Conservation (phyloP, 164 flowering plant genomes). For the Macadamia integrifolia region DNA sequence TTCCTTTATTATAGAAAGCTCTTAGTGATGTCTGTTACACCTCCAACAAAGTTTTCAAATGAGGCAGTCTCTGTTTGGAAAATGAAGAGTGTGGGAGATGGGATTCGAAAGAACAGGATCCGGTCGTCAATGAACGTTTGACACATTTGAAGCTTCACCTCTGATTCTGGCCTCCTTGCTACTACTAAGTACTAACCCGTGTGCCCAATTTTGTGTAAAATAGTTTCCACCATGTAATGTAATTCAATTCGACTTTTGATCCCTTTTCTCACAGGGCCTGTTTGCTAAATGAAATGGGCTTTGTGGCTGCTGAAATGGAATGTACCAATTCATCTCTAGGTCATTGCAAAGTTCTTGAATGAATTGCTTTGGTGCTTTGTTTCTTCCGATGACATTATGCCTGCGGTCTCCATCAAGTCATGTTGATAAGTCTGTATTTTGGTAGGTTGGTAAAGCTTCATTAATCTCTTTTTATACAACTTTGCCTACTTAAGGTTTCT, state of each 20-base stretch:
- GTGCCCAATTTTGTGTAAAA: constrained; percentile 35
- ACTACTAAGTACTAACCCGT: background rate
- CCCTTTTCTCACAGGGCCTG: background rate
- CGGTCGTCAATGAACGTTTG: background rate
- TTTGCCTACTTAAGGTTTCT: no score
- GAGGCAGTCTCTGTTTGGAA: constrained; percentile 1
- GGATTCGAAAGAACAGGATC: constrained; percentile 4
- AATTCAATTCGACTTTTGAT: constrained; percentile 22
- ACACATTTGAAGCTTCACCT: constrained; percentile 9
- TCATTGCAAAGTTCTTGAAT: background rate
- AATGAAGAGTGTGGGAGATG: background rate
- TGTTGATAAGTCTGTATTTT: no score
- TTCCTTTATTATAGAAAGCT: constrained; percentile 11
- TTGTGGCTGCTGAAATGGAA: background rate
- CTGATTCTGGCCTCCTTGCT: constrained; percentile 16
- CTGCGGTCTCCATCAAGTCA: no score
- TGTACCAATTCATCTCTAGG: background rate
- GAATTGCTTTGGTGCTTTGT: background rate
- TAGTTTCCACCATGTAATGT: constrained; percentile 34
- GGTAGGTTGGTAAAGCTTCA: no score
- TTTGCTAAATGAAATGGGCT: background rate
- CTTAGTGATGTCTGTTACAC: constrained; percentile 11
- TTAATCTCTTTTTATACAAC: no score
- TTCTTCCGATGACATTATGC: no score
- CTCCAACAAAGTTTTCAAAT: constrained; percentile 12